Percentiles rank a stretch among this genome's conserved stretches.
phyloP scores from a whole-genome alignment of 148 eudicot genomes.

The Selenicereus undatus region DNA sequence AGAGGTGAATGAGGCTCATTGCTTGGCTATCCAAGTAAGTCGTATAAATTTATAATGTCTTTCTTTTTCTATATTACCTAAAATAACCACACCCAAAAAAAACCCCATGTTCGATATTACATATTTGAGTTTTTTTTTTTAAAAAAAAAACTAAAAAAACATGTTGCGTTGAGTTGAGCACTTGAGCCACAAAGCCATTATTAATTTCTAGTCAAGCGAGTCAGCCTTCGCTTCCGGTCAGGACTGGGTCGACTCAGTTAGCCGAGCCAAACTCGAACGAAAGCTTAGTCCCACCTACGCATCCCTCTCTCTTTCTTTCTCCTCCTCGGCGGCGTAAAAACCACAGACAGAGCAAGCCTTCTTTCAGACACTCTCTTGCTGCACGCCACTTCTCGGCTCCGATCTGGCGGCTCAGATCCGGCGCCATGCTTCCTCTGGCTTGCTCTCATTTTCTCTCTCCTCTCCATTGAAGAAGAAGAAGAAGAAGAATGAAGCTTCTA shows the following conservation, averaged over 20 bases:
- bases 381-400: neutral
- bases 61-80: too few relatives aligned
- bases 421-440: neutral
- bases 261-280: conserved; percentile 20
- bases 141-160: too few relatives aligned
- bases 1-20: too few relatives aligned
- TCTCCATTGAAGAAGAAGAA: neutral
- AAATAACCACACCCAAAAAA: too few relatives aligned
- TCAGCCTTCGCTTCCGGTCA: too few relatives aligned
- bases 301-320: neutral
- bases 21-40: too few relatives aligned
- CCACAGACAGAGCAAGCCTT: neutral
- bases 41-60: too few relatives aligned
- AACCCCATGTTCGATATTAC: too few relatives aligned
- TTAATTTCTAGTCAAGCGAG: too few relatives aligned
- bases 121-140: too few relatives aligned
- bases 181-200: too few relatives aligned
- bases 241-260: conserved; percentile 5
- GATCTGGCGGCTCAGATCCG: conserved; percentile 9
- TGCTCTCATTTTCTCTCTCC: neutral
- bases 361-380: neutral
- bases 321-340: conserved; percentile 10
- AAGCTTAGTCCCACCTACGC: neutral
- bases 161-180: too few relatives aligned
- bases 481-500: neutral